Evolutionary conservation across 306 rosid species (phyloP), one percentile per base, ranked within the genome.

Genomic region (Trifolium pratense): DNA sequence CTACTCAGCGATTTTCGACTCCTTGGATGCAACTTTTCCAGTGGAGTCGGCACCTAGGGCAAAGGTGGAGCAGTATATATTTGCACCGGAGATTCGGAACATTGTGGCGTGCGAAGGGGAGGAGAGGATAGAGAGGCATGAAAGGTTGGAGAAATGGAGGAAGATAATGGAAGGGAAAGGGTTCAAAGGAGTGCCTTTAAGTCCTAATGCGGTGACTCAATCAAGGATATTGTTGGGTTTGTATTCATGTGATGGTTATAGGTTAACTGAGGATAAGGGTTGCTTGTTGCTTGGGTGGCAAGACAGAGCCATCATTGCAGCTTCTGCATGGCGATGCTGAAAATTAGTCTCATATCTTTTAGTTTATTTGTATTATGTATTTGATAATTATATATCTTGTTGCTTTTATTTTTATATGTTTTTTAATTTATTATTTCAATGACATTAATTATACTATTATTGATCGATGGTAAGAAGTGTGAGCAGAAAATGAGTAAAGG

Each of bases 291-390:
- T 91, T 79, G 97, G 96, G 5, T 93, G 98, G 96, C 96, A 91
- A 52, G 97, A 91, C 43, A 76, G 97, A 16, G 76, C 97, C 21
- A 74, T 89, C 0, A 79, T 91, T 37, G 94, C 98, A 64, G 96
- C 98, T 4, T 93, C 97, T 83, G 97, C 97, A 20, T 93, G 98
- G 97, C 86, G 96, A 8, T 87, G 92, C 79, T 93, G 82, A 84
- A 10, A 42, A 71, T 56, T 29, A 29, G 16, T 70, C 18, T 34
- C 20, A 10, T 68, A 70, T 42, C 45, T 37, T 3, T 10, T 3
- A 21, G 25, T 49, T 34, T 36, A 42, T 49, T 14, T 52, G 34
- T 32, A 36, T 51, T 29, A 11, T 34, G 52, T 10, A 58, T 42
- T 31, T 52, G 5, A 26, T 17, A 12, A 51, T 70, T 51, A 32